phyloP scores from a whole-genome alignment of 441 rosid species.

The Lagerstroemia fauriei region DNA sequence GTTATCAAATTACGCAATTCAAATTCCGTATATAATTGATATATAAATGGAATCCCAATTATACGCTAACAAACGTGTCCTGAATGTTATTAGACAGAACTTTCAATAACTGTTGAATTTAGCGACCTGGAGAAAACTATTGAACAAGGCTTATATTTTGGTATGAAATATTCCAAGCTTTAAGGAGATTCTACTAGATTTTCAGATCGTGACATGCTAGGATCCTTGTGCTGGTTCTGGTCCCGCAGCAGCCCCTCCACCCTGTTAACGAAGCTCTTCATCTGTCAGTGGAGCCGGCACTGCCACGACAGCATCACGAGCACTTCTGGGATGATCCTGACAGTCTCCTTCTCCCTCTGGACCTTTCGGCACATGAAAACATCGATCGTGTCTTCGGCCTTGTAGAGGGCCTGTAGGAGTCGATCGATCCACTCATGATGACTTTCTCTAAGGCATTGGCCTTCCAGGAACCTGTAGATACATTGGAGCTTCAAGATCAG shows the following conservation, averaged over 20 bases:
- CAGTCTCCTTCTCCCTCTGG: not conserved
- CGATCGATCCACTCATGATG: not conserved
- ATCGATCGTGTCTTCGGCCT: not conserved
- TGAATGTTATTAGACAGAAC: no score
- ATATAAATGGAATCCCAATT: no score
- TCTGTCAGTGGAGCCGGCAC: not conserved
- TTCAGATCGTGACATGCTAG: no score
- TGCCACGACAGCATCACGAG: not conserved
- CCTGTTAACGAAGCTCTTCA: not conserved
- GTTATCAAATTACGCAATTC: no score
- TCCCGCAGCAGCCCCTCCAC: not conserved
- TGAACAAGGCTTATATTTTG: no score
- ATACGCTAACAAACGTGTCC: no score
- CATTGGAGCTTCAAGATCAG: not conserved
- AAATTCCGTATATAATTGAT: no score
- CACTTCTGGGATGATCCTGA: not conserved
- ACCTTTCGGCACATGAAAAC: not conserved
- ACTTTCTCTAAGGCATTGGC: not conserved
- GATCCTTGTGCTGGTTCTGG: not conserved
- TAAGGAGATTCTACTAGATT: no score
- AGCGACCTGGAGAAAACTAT: no score
- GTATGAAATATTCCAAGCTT: no score
- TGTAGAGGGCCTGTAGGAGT: not conserved
- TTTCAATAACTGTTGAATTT: no score
- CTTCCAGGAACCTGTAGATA: not conserved